phyloP scores from a whole-genome alignment of 805 yeast genomes.

The Saccharomycopsis vini region DNA sequence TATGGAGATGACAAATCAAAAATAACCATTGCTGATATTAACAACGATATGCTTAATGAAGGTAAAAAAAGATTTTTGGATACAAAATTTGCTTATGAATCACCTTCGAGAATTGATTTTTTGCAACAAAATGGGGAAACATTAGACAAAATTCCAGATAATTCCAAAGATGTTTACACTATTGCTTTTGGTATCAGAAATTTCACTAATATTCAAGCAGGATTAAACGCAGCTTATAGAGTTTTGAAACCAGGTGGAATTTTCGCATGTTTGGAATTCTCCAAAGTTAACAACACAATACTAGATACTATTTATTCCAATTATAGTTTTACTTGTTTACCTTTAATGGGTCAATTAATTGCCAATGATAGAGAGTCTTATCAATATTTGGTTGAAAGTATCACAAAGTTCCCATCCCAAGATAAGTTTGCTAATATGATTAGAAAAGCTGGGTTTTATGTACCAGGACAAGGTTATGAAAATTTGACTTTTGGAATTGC shows the following conservation, averaged over 20 bases:
- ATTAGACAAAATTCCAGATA: conserved; percentile 72
- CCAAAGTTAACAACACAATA: conserved; percentile 76
- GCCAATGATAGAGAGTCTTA: conserved; percentile 95
- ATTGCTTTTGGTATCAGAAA: conserved; percentile 97
- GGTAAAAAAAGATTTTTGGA: conserved; percentile 69
- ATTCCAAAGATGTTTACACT: conserved; percentile 90
- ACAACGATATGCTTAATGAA: conserved; percentile 90
- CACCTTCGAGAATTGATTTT: conserved; percentile 54
- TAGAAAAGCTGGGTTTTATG: conserved; percentile 87
- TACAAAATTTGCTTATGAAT: conserved; percentile 44
- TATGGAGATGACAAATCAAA: conserved; percentile 67
- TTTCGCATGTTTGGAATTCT: conserved; percentile 91
- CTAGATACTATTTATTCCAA: conserved; percentile 74
- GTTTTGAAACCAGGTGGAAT: conserved; percentile 96
- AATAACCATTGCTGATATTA: conserved; percentile 92
- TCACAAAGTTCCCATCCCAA: conserved; percentile 84
- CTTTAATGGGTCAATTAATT: conserved; percentile 90
- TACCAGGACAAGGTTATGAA: conserved; percentile 75
- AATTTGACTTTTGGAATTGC: conserved; percentile 91
- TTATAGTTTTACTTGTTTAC: conserved; percentile 80
- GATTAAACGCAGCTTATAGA: conserved; percentile 89
- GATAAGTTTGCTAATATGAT: conserved; percentile 88
- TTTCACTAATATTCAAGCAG: conserved; percentile 90
- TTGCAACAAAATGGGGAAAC: conserved; percentile 89
- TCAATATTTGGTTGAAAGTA: conserved; percentile 92